Evolutionary conservation across 495 filamentous ascomycete species (phyloP).

Genomic region (Corynascus novoguineensis): DNA sequence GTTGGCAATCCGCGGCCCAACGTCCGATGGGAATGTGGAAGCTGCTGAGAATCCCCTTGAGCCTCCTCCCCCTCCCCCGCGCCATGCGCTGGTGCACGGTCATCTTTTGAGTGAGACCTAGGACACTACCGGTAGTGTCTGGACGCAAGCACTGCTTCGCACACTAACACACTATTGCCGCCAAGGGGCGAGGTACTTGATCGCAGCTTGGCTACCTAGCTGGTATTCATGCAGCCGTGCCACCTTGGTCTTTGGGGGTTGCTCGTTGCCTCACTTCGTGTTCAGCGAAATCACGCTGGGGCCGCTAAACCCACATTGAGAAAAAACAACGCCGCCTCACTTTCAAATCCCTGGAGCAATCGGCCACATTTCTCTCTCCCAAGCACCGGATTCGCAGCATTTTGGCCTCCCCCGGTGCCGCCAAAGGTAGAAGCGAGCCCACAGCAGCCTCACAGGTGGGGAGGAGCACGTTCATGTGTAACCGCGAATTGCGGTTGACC

Average conservation of each 20-base stretch:
- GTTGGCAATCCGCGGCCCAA: slow-evolving; percentile 3
- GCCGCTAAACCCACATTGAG: background rate
- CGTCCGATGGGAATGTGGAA: background rate
- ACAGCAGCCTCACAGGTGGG: slow-evolving; percentile 3
- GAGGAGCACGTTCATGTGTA: slow-evolving; percentile 1
- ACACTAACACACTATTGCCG: background rate
- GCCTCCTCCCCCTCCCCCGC: background rate
- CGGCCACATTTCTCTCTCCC: background rate
- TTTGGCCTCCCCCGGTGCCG: background rate
- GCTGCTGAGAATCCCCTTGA: background rate
- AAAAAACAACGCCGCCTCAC: slow-evolving; percentile 9
- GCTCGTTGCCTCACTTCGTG: background rate
- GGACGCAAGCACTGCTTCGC: too few species aligned
- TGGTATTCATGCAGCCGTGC: slow-evolving; percentile 11
- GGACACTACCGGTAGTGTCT: too few species aligned
- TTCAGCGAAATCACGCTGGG: too few species aligned
- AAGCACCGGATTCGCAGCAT: background rate
- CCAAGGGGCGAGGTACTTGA: background rate
- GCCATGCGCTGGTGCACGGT: background rate
- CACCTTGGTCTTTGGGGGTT: background rate
- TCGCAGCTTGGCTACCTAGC: slow-evolving; percentile 10
- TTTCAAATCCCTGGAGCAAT: slow-evolving; percentile 1
- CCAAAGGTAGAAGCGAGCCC: background rate
- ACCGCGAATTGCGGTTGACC: slow-evolving; percentile 16
- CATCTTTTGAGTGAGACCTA: background rate